Percentiles rank a stretch among this genome's conserved stretches.
Evolutionary conservation across 2,329 filamentous ascomycete species (phyloP).

Genomic region (Aspergillus sp.): DNA sequence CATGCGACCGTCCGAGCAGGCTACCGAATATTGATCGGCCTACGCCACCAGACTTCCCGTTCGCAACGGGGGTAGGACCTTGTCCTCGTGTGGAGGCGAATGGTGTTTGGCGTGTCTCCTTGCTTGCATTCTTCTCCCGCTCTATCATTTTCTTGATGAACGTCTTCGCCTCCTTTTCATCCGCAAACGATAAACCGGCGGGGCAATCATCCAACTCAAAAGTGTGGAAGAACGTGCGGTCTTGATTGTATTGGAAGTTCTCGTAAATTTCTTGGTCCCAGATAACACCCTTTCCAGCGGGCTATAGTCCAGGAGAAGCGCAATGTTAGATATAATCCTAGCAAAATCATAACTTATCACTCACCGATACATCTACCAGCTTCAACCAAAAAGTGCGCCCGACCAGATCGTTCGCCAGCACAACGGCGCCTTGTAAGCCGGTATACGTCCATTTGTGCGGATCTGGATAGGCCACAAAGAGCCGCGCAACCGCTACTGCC

Average conservation of each 20-base stretch:
- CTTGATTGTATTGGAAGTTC: constrained; percentile 90
- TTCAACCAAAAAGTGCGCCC: constrained; percentile 98
- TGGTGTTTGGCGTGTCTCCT: constrained; percentile 75
- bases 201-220: constrained; percentile 94
- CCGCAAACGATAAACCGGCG: constrained; percentile 85
- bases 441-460: constrained; percentile 88
- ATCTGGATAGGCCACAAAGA: constrained; percentile 91
- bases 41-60: constrained; percentile 45
- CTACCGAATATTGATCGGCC: constrained; percentile 54
- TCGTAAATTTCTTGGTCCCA: constrained; percentile 99
- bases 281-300: constrained; percentile 78
- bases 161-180: constrained; percentile 95
- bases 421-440: constrained; percentile 85
- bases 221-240: constrained; percentile 95
- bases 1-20: constrained; percentile 50
- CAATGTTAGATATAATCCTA: constrained; percentile 11
- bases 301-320: constrained; percentile 46
- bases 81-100: constrained; percentile 59
- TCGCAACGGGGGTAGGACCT: constrained; percentile 43
- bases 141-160: constrained; percentile 98
- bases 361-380: constrained; percentile 91
- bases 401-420: constrained; percentile 89
- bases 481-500: constrained; percentile 85
- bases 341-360: constrained; percentile 33
- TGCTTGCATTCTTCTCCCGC: constrained; percentile 91